These are phyloP conservation scores for Annulohypoxylon bovei DNA, from an alignment of 495 filamentous ascomycete species.

Conservation along the genomic window DNA sequence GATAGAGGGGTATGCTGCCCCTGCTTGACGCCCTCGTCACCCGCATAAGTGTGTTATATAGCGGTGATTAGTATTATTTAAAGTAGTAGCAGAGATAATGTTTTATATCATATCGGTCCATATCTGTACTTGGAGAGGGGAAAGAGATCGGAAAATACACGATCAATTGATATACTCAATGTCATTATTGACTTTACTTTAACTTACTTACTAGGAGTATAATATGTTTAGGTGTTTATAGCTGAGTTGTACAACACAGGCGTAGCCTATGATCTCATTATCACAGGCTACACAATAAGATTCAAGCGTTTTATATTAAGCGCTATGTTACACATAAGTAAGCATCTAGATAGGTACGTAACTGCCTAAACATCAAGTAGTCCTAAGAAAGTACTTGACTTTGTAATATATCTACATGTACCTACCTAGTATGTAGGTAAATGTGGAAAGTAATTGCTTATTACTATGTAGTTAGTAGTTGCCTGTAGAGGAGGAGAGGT, in stretches of 20 bases:
- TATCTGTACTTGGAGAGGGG: neutral
- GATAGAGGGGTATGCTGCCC: constrained; percentile 23
- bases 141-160: neutral
- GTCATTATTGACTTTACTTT: neutral
- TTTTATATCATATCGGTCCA: neutral
- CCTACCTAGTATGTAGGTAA: too few relatives aligned
- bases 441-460: neutral
- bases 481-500: neutral
- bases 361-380: constrained; percentile 1
- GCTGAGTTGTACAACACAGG: constrained; percentile 4
- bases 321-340: constrained; percentile 32
- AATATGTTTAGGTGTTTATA: neutral
- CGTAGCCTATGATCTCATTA: neutral
- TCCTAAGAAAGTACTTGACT: neutral
- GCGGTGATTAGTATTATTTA: constrained; percentile 9
- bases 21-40: constrained; percentile 32
- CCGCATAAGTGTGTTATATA: constrained; percentile 39
- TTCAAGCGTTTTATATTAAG: constrained; percentile 26
- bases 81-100: neutral
- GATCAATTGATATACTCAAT: neutral
- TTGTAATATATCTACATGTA: neutral
- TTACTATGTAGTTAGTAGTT: neutral
- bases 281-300: neutral
- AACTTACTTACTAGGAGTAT: too few relatives aligned
- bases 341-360: neutral